A percentile compares a stretch with the other conserved stretches of the same genome.
Evolutionary conservation across 108 stramenopile species (phyloP).

Genomic region (Cylindrotheca closterium): DNA sequence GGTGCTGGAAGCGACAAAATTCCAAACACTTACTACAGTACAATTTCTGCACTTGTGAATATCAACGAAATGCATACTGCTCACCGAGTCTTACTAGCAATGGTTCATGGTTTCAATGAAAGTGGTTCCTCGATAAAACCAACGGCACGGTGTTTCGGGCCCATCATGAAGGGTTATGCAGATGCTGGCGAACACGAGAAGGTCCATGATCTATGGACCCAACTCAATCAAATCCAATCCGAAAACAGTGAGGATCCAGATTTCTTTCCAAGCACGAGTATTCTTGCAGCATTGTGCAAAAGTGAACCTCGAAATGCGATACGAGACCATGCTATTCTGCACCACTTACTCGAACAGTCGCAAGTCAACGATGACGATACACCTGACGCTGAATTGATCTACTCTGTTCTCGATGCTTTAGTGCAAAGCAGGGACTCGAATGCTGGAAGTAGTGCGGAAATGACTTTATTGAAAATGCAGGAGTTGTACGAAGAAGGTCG

Average conservation of each 20-base stretch:
- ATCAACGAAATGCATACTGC: not conserved
- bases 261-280: not conserved
- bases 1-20: not conserved
- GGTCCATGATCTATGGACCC: slow-evolving; percentile 2
- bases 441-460: slow-evolving; percentile 31
- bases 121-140: not conserved
- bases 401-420: slow-evolving; percentile 21
- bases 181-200: not conserved
- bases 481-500: slow-evolving; percentile 22
- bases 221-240: not conserved
- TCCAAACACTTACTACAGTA: not conserved
- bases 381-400: not conserved
- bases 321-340: slow-evolving; percentile 10
- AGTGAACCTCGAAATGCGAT: not conserved
- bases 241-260: not conserved
- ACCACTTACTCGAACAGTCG: not conserved
- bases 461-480: slow-evolving; percentile 30
- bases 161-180: slow-evolving; percentile 1
- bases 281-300: not conserved
- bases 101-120: slow-evolving; percentile 1
- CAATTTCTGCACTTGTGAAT: not conserved
- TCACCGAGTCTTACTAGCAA: slow-evolving; percentile 1
- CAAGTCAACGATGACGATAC: not conserved
- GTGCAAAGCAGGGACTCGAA: slow-evolving; percentile 5
- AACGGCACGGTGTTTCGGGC: not conserved